These are phyloP conservation scores for Clarireedia sp. DNA, from an alignment of 2,329 filamentous ascomycete genomes.

Conservation along the genomic window DNA sequence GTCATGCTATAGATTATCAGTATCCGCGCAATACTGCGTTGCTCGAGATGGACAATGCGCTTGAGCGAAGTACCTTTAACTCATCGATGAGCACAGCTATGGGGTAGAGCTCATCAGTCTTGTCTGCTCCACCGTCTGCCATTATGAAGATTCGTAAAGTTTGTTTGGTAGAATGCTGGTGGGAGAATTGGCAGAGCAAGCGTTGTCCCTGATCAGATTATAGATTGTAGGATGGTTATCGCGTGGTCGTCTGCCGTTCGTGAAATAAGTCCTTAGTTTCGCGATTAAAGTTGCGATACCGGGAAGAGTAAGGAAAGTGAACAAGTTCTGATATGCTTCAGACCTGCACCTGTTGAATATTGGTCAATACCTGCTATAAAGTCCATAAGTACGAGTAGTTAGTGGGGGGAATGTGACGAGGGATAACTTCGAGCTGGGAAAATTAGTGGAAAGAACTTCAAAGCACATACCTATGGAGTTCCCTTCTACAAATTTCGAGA, in stretches of 20 bases:
- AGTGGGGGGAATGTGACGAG: background rate
- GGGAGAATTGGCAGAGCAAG: constrained; percentile 24
- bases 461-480: background rate
- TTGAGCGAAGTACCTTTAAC: constrained; percentile 66
- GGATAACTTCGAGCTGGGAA: background rate
- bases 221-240: constrained; percentile 21
- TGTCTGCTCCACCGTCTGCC: constrained; percentile 77
- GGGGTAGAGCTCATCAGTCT: constrained; percentile 98
- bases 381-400: background rate
- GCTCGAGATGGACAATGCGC: background rate
- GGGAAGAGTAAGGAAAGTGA: background rate
- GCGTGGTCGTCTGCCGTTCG: constrained; percentile 22
- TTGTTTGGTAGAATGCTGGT: constrained; percentile 23
- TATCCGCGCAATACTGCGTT: constrained; percentile 9
- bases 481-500: background rate
- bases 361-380: background rate
- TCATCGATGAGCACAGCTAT: constrained; percentile 99
- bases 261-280: constrained; percentile 7
- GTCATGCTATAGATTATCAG: constrained; percentile 63
- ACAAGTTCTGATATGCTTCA: background rate
- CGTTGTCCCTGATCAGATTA: constrained; percentile 29
- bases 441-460: background rate
- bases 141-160: constrained; percentile 49
- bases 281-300: background rate
- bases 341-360: background rate